Evolutionary conservation across 106 monocot genomes (phyloP), one percentile per base, ranked within the genome.

Genomic region (Xerophyta viscosa): DNA sequence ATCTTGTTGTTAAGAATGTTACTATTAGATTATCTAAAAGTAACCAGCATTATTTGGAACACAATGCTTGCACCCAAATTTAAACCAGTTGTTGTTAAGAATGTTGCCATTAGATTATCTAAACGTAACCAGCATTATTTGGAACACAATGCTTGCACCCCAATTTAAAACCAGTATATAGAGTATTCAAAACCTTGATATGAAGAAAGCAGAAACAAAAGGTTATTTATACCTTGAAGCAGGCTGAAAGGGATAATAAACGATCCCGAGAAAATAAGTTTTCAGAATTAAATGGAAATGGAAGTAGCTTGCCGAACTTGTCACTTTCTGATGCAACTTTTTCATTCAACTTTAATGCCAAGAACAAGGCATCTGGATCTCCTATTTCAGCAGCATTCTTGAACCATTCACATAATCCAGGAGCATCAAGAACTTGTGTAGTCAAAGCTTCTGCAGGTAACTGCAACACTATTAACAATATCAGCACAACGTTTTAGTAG

Each of bases 281-380:
- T 20, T 82, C 73, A 26, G 70, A 3, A 54, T 51, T 89, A 48
- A 82, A 82, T 27, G 78, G 84, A 39, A 33, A 26, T 18, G 96
- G 89, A 41, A 96, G 63, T 13, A 96, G 73, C 23, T 76, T 79
- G 15, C 76, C 73, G 52, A 79, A 67, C 6, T 64, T 37, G 45
- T 73, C 73, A 42, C 29, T 56, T 8, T 71, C 71, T 4, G 52
- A 7, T 22, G 68, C 24, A 46, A 76, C 39, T 74, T 51, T 82
- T 44, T 96, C 85, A 60, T 81, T 81, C 64, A 96, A 57, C 54
- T 85, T 89, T 57, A 96, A 76, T 37, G 89, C 89, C 3, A 96
- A 71, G 21, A 79, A 68, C n/a, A 96, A 71, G 13, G 73, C 78
- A 89, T 96, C 96, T 42, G 96, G 89, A 62, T 74, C 81, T 57